Evolutionary conservation across 2,329 filamentous ascomycete species (phyloP).

Genomic region (Pseudocercospora crystallina): DNA sequence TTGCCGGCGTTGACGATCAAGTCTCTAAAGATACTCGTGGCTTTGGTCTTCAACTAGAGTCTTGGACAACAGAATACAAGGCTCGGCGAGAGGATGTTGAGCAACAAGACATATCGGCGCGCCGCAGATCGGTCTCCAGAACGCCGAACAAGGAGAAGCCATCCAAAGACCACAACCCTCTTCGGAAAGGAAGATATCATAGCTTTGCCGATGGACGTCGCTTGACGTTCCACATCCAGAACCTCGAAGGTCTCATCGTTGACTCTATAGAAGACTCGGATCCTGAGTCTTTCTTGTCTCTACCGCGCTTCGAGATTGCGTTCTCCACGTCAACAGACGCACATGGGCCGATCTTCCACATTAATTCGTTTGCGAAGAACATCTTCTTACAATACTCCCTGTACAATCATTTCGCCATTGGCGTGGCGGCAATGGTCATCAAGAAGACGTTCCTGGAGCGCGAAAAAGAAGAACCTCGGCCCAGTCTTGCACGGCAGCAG

Average conservation of each 20-base stretch:
- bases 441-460: slow-evolving; percentile 42
- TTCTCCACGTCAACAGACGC: slow-evolving; percentile 82
- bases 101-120: slow-evolving; percentile 36
- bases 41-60: slow-evolving; percentile 80
- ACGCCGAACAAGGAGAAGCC: slow-evolving; percentile 51
- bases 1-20: slow-evolving; percentile 81
- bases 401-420: slow-evolving; percentile 86
- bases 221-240: slow-evolving; percentile 75
- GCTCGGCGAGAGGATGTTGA: slow-evolving; percentile 65
- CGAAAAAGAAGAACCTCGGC: slow-evolving; percentile 15
- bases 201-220: slow-evolving; percentile 72
- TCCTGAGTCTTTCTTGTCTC: slow-evolving; percentile 76
- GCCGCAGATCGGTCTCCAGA: slow-evolving; percentile 72
- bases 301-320: slow-evolving; percentile 84
- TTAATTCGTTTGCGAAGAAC: slow-evolving; percentile 78
- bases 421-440: slow-evolving; percentile 76
- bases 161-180: slow-evolving; percentile 33
- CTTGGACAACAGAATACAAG: slow-evolving; percentile 84
- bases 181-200: slow-evolving; percentile 52
- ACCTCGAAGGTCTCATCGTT: slow-evolving; percentile 85
- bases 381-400: slow-evolving; percentile 86
- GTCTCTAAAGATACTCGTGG: slow-evolving; percentile 82
- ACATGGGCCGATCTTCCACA: slow-evolving; percentile 82
- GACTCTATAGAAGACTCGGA: slow-evolving; percentile 84
- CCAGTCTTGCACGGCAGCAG: slow-evolving; percentile 15